Conservation (phyloP, 768 basidiomycete species). For the Sarcodon aspratus region DNA sequence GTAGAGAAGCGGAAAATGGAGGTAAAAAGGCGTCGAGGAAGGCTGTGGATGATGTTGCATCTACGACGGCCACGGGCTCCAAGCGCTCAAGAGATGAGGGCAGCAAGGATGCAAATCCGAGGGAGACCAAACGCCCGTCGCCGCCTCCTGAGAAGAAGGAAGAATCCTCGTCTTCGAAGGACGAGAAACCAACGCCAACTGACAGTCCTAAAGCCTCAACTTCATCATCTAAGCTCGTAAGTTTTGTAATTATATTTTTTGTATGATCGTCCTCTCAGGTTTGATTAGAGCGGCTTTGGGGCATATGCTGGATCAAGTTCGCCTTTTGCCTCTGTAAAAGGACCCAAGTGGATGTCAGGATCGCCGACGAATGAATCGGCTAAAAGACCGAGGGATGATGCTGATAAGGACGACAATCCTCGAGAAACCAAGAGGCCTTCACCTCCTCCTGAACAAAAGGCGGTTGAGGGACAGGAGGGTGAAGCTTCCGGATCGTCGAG, state of each 20-base stretch:
- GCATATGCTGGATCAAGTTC: background rate
- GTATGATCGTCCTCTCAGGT: background rate
- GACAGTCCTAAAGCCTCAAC: background rate
- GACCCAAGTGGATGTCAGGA: background rate
- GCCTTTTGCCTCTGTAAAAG: background rate
- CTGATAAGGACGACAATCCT: conserved; percentile 52
- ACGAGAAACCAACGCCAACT: too few relatives aligned
- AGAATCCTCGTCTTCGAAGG: too few relatives aligned
- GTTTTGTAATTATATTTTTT: background rate
- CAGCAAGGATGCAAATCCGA: background rate
- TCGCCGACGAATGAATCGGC: conserved; percentile 21
- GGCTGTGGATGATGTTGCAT: background rate
- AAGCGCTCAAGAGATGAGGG: background rate
- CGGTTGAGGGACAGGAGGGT: conserved; percentile 7
- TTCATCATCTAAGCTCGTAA: background rate
- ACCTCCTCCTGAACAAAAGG: conserved; percentile 49
- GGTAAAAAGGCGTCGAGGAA: background rate
- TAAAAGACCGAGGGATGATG: conserved; percentile 53
- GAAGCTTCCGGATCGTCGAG: conserved; percentile 23
- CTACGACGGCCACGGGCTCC: background rate
- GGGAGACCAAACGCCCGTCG: background rate
- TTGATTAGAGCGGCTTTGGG: background rate
- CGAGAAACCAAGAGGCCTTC: conserved; percentile 35
- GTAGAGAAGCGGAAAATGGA: conserved; percentile 7
- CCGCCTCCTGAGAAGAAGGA: conserved; percentile 1